phyloP scores from a whole-genome alignment of 2,329 filamentous ascomycete species.

The Fusarium subtropicale region DNA sequence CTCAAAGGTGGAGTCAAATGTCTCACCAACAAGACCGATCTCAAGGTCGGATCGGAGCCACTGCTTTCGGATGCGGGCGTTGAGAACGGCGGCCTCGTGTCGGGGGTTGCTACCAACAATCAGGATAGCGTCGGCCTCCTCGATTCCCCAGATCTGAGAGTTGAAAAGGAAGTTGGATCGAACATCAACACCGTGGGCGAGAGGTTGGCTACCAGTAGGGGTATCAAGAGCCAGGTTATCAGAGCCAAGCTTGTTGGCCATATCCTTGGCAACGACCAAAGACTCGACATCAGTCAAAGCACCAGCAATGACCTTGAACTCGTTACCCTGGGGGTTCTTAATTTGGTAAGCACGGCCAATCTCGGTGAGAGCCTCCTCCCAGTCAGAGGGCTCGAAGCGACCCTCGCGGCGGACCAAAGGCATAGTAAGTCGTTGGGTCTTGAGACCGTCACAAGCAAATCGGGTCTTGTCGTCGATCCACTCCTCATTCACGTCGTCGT shows the following conservation, averaged over 20 bases:
- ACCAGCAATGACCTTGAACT: constrained; percentile 95
- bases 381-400: constrained; percentile 91
- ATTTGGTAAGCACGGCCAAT: constrained; percentile 83
- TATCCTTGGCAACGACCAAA: constrained; percentile 94
- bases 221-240: constrained; percentile 96
- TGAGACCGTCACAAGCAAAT: constrained; percentile 95
- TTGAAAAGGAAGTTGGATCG: constrained; percentile 98
- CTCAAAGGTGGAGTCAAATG: constrained; percentile 94
- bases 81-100: constrained; percentile 93
- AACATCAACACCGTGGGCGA: constrained; percentile 93
- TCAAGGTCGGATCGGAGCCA: constrained; percentile 96
- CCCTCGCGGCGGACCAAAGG: constrained; percentile 89
- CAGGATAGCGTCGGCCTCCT: constrained; percentile 92
- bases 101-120: constrained; percentile 95
- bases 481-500: constrained; percentile 98
- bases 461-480: constrained; percentile 99
- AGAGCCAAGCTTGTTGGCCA: constrained; percentile 95
- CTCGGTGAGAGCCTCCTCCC: constrained; percentile 94
- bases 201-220: constrained; percentile 81
- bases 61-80: constrained; percentile 97
- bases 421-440: constrained; percentile 94
- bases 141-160: constrained; percentile 91
- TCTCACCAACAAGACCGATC: constrained; percentile 89
- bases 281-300: constrained; percentile 93
- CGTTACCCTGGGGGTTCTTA: constrained; percentile 85